Conservation (phyloP, 169 alveolate genomes). For the Theileria sp. region DNA sequence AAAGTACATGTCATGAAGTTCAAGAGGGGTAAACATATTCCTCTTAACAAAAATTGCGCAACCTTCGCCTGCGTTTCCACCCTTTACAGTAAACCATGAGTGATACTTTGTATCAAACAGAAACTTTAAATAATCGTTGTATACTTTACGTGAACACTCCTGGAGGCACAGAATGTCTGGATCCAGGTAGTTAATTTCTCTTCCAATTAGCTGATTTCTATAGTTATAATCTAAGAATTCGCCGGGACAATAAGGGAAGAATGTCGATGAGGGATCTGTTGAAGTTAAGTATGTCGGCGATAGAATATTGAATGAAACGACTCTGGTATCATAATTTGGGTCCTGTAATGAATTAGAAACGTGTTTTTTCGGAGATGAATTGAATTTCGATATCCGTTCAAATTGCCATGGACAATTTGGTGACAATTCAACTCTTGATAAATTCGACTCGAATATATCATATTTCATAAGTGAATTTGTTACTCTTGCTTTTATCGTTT, state of each 20-base stretch:
- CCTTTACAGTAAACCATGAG: constrained; percentile 55
- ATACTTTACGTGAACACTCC: constrained; percentile 57
- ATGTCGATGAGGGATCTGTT: constrained; percentile 43
- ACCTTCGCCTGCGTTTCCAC: constrained; percentile 50
- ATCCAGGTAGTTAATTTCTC: constrained; percentile 39
- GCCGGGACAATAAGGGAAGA: constrained; percentile 62
- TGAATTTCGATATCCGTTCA: constrained; percentile 32
- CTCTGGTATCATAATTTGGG: constrained; percentile 25
- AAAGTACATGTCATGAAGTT: constrained; percentile 27
- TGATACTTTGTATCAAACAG: constrained; percentile 38
- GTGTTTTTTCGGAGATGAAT: not conserved
- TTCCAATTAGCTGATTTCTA: constrained; percentile 49
- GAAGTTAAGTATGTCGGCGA: constrained; percentile 60
- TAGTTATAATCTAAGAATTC: constrained; percentile 49
- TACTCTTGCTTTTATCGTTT: constrained; percentile 33
- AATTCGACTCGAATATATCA: constrained; percentile 38
- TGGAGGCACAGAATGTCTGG: constrained; percentile 60
- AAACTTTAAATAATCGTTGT: constrained; percentile 41
- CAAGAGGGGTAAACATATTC: constrained; percentile 27
- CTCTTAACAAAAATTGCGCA: constrained; percentile 43
- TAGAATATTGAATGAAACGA: constrained; percentile 60
- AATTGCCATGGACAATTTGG: constrained; percentile 55
- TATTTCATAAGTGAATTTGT: constrained; percentile 31
- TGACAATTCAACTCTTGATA: constrained; percentile 10
- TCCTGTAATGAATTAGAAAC: constrained; percentile 18